A percentile compares a stretch with the other conserved stretches of the same genome.
These are phyloP conservation scores for Nannochloropsis oceanica DNA, from an alignment of 108 stramenopile species.

Conservation along the genomic window DNA sequence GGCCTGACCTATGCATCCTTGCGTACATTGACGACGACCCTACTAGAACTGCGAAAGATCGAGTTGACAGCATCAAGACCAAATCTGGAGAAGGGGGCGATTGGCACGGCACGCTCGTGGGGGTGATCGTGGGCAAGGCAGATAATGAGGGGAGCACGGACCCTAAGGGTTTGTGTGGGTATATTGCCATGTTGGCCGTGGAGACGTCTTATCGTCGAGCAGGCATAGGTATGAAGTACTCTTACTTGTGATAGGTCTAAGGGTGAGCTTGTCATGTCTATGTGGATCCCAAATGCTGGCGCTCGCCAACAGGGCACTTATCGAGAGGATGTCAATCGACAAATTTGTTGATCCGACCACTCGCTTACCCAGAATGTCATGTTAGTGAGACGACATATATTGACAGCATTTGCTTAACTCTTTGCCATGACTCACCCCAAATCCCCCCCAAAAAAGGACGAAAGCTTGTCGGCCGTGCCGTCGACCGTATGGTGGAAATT, in stretches of 20 bases:
- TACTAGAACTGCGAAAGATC: not conserved
- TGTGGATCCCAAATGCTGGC: no score
- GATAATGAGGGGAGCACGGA: slow-evolving; percentile 27
- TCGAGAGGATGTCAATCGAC: no score
- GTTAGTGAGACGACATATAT: no score
- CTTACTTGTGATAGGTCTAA: not conserved
- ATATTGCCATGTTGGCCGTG: slow-evolving; percentile 53
- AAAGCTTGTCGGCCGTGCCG: slow-evolving; percentile 27
- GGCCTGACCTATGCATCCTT: slow-evolving; percentile 44
- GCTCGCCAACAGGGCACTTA: no score
- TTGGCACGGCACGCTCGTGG: slow-evolving; percentile 3
- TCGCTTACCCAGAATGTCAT: no score
- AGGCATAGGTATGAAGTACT: slow-evolving; percentile 20
- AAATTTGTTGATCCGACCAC: not conserved
- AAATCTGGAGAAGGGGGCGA: not conserved
- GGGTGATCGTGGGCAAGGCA: slow-evolving; percentile 41
- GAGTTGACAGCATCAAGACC: not conserved
- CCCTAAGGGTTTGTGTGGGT: slow-evolving; percentile 32
- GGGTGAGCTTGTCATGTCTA: not conserved
- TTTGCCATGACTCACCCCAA: no score
- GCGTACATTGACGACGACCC: slow-evolving; percentile 10
- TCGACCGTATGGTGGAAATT: slow-evolving; percentile 35
- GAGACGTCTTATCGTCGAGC: slow-evolving; percentile 29
- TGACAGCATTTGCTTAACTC: no score
- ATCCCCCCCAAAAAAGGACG: slow-evolving; percentile 9